phyloP scores from a whole-genome alignment of 2,329 filamentous ascomycete genomes.

The Ophiocordyceps australis region DNA sequence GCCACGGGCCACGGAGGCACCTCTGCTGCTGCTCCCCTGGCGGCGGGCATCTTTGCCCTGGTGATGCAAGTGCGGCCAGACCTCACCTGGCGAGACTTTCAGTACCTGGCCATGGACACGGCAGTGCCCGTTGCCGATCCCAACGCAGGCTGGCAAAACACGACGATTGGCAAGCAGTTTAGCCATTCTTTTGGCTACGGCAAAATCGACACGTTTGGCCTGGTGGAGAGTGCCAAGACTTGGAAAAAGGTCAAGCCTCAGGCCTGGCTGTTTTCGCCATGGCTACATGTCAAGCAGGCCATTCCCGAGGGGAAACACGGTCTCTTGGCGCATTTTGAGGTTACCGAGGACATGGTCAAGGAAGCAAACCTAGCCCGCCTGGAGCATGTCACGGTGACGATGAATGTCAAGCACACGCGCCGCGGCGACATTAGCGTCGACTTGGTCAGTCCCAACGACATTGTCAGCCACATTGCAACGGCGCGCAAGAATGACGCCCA shows the following conservation, averaged over 20 bases:
- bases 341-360: slow-evolving; percentile 66
- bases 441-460: slow-evolving; percentile 62
- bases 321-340: slow-evolving; percentile 60
- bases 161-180: slow-evolving; percentile 65
- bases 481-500: slow-evolving; percentile 52
- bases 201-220: slow-evolving; percentile 74
- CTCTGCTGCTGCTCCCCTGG: slow-evolving; percentile 84
- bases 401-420: slow-evolving; percentile 80
- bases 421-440: slow-evolving; percentile 90
- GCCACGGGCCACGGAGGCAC: slow-evolving; percentile 78
- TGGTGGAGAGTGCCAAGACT: slow-evolving; percentile 70
- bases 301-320: slow-evolving; percentile 78
- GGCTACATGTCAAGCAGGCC: slow-evolving; percentile 71
- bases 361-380: slow-evolving; percentile 68
- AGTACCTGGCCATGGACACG: slow-evolving; percentile 75
- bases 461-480: slow-evolving; percentile 71
- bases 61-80: slow-evolving; percentile 74
- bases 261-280: slow-evolving; percentile 85
- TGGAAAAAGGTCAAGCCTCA: slow-evolving; percentile 89
- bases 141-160: slow-evolving; percentile 61
- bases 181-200: slow-evolving; percentile 94
- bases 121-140: slow-evolving; percentile 62
- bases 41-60: slow-evolving; percentile 80
- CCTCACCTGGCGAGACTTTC: slow-evolving; percentile 82
- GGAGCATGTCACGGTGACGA: slow-evolving; percentile 92